Evolutionary conservation across 306 rosid genomes (phyloP).

Genomic region (Fragaria nilgerrensis): DNA sequence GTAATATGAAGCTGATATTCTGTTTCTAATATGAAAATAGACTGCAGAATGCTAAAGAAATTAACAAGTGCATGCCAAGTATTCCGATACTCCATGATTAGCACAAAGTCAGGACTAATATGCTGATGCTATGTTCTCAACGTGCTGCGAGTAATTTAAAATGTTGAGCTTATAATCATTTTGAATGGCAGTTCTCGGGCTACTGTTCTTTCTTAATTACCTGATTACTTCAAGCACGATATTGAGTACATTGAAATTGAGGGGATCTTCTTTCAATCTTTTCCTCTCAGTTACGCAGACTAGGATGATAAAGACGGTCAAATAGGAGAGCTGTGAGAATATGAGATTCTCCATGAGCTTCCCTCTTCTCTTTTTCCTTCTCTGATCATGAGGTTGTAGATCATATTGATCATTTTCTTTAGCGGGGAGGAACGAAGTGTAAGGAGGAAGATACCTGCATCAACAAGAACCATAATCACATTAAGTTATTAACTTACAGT

Average conservation of each 20-base stretch:
- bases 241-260: constrained; percentile 56
- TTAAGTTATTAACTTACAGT: background rate
- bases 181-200: background rate
- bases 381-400: background rate
- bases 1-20: background rate
- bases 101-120: background rate
- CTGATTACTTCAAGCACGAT: constrained; percentile 58
- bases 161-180: background rate
- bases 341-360: constrained; percentile 28
- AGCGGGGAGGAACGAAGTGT: constrained; percentile 39
- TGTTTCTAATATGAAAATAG: background rate
- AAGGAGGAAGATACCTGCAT: constrained; percentile 66
- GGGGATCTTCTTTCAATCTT: constrained; percentile 55
- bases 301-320: constrained; percentile 49
- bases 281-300: constrained; percentile 60
- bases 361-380: constrained; percentile 1
- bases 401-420: constrained; percentile 9
- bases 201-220: constrained; percentile 3
- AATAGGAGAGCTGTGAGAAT: constrained; percentile 60
- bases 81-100: background rate
- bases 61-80: background rate
- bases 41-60: background rate
- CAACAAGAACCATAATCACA: background rate
- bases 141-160: background rate
- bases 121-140: background rate